A percentile compares a stretch with the other conserved stretches of the same genome.
Conservation (phyloP, 2,329 filamentous ascomycete genomes). For the Paramyrothecium roridum region DNA sequence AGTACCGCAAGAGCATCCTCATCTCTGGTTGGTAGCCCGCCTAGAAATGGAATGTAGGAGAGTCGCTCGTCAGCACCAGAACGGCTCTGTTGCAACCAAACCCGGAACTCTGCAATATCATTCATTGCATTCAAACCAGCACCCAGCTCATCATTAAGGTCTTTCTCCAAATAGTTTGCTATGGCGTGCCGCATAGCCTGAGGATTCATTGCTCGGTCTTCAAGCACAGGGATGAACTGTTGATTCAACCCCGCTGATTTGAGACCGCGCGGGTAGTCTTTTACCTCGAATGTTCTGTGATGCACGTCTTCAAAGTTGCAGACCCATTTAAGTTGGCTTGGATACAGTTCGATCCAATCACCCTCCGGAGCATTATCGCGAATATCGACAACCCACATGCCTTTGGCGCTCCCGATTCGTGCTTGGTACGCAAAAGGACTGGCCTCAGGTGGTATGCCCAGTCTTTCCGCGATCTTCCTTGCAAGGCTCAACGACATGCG, state of each 20-base stretch:
- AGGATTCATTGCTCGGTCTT: conserved; percentile 51
- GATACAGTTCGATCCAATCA: conserved; percentile 64
- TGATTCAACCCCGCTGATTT: conserved; percentile 57
- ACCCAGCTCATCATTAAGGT: conserved; percentile 50
- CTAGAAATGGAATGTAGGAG: conserved; percentile 39
- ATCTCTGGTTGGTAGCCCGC: conserved; percentile 44
- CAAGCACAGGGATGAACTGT: conserved; percentile 66
- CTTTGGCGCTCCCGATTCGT: conserved; percentile 71
- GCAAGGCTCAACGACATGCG: conserved; percentile 62
- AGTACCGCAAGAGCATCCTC: conserved; percentile 53
- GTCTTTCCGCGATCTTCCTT: conserved; percentile 41
- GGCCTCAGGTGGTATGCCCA: conserved; percentile 42
- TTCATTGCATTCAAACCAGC: conserved; percentile 48
- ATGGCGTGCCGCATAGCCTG: conserved; percentile 44
- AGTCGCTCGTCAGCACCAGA: conserved; percentile 31
- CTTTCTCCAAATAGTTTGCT: conserved; percentile 42
- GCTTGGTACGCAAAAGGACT: conserved; percentile 65
- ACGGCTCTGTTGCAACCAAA: conserved; percentile 48
- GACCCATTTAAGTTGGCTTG: conserved; percentile 68
- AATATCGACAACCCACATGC: conserved; percentile 66
- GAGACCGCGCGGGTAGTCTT: conserved; percentile 29
- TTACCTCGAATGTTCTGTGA: conserved; percentile 65
- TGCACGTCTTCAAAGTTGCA: conserved; percentile 42
- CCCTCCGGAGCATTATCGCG: conserved; percentile 34
- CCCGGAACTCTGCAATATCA: conserved; percentile 45